Percentiles rank a stretch among this genome's conserved stretches.
Conservation (phyloP, 2,329 filamentous ascomycete genomes). For the Phoma sp. region DNA sequence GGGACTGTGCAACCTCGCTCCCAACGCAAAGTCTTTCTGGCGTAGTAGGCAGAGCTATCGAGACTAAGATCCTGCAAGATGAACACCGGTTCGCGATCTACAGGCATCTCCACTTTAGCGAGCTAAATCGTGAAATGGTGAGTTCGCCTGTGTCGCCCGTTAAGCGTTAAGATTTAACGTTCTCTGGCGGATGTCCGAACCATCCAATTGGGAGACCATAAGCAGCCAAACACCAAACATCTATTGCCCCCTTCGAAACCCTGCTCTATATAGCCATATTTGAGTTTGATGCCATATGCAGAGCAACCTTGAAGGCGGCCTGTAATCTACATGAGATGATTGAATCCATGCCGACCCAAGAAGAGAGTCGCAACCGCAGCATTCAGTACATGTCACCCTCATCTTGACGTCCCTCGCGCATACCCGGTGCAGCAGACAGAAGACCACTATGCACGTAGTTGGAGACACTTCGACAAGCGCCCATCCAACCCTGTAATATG, state of each 20-base stretch:
- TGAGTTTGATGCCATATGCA: background rate
- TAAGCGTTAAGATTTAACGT: conserved; percentile 1
- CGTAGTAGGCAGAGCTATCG: background rate
- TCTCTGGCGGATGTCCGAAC: background rate
- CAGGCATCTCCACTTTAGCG: background rate
- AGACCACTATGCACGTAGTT: background rate
- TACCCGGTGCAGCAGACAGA: conserved; percentile 4
- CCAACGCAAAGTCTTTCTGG: no score
- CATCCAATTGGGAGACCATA: conserved; percentile 5
- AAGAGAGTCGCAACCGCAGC: no score
- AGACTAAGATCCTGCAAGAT: conserved; percentile 11
- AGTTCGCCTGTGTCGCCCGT: conserved; percentile 1
- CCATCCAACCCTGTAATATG: background rate
- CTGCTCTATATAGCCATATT: background rate
- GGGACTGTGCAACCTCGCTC: no score
- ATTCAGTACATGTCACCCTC: background rate
- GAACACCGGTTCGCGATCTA: conserved; percentile 10
- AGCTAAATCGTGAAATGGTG: background rate
- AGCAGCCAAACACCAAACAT: background rate
- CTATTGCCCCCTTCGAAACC: background rate
- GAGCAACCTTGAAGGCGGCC: background rate
- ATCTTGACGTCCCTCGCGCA: conserved; percentile 7
- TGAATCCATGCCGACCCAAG: no score
- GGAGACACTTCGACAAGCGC: conserved; percentile 2
- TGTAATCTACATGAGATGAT: no score